Base-by-base conservation (phyloP, 1,284 basidiomycete species). In the Porodaedalea pini region DNA sequence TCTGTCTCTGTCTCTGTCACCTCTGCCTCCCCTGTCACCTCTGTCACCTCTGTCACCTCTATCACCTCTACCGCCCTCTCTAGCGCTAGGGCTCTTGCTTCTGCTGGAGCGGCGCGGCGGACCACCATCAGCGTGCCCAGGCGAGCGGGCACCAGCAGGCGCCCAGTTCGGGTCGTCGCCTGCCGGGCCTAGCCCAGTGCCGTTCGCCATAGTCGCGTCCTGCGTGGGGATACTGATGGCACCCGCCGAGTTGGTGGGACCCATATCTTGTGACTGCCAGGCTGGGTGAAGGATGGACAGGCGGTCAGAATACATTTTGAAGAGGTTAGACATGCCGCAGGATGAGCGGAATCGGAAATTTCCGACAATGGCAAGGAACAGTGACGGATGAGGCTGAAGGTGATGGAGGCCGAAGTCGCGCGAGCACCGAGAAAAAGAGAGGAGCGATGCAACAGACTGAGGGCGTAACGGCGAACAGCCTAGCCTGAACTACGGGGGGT, bases 231-330 rank as follows among this genome's bases (percentile, higher is more conserved):
- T 88, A 69, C 83, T 83, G 63, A 87, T 88, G 44, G 78, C 84
- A 41, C 74, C 70, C 56, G 41, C 34, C 5, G 48, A 25, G 19
- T 23, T 62, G 74, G 66, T 66, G 74, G 85, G 82, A 39, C 83
- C 83, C 65, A 87, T 86, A 62, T 89, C 87, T 82, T 87, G 84
- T 44, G 83, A 80, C 75, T 86, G 86, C 86, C 86, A 89, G 68
- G 86, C 86, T 88, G 81, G 32, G 62, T 40, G 45, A 57, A 52
- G 17, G 43, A 55, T 31, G 51, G 54, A 53, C 29, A 48, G 49
- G 34, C 32, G 39, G 58, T 59, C 53, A 57, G 56, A 57, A 52
- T 47, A 25, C 10, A 31, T 11, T n/a, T 36, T 56, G 47, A 32
- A 23, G 23, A 40, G 44, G 34, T 56, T 32, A 56, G 32, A 37